Evolutionary conservation across 495 filamentous ascomycete species (phyloP), one percentile per base, ranked within the genome.

Genomic region (Talaromyces liani): DNA sequence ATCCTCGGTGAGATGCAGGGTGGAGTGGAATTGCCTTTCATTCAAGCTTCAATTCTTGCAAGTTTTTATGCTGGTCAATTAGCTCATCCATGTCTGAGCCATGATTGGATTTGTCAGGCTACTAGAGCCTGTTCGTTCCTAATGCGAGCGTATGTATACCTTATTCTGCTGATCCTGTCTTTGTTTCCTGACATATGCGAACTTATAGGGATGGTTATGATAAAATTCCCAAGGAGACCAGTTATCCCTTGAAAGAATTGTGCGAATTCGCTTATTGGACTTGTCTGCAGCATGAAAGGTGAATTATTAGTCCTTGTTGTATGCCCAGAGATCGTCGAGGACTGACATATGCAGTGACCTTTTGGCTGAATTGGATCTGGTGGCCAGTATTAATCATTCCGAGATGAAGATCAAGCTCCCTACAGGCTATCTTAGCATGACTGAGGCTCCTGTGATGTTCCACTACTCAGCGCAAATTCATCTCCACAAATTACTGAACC

Each of bases 281-380:
- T 9, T 95, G 91, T 70, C 77, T 97, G 67, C 94, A 97, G 67
- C 80, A 97, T 20, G 94, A 98, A 76, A 97, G 90, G 90, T 93
- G 73, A 64, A 74, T 54, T 33, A 27, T 47, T 31, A 31, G 60
- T 29, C 45, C n/a, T 34, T 34, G 6, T 34, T 10, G 6, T 34
- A 39, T 12, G 22, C 49, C 18, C 18, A 6, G 10, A 53, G 8
- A 27, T 27, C 27, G 27, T 14, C 39, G 33, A n/a, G 51, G 24
- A 56, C 57, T 31, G 49, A 65, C 59, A 0, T 10, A 22, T 49
- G 9, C 49, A 92, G 94, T 77, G 94, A 98, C 73, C 89, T 98
- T 51, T 78, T 96, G 34, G 94, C 94, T 8, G 94, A 98, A 74
- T 76, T 97, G 29, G 89, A 90, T 63, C 84, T 89, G 36, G 89